A percentile compares a stretch with the other conserved stretches of the same genome.
phyloP scores from a whole-genome alignment of 2,329 filamentous ascomycete species.

The Elsinoe necatrix region DNA sequence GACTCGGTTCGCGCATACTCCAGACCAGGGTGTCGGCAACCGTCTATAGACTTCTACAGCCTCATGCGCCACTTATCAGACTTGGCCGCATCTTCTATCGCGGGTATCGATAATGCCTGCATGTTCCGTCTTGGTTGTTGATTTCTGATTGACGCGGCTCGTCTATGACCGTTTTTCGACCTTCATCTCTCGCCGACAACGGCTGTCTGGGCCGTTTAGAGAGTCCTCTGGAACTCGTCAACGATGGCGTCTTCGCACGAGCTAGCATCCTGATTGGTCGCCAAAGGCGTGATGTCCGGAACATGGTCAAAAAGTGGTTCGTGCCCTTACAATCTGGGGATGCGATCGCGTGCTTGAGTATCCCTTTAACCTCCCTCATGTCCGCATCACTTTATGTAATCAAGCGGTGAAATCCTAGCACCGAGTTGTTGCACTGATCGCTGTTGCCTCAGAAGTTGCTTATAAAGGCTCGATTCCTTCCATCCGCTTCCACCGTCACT shows the following conservation, averaged over 20 bases:
- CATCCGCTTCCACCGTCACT: not conserved
- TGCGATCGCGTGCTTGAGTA: conserved; percentile 7
- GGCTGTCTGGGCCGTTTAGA: not conserved
- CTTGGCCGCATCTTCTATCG: not conserved
- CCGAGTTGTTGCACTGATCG: not conserved
- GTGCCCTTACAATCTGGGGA: conserved; percentile 6
- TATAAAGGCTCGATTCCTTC: not conserved
- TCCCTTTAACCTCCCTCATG: conserved; percentile 3
- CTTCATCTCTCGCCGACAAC: conserved; percentile 11
- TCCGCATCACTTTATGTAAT: not conserved
- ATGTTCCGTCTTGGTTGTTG: not conserved
- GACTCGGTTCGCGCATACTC: not conserved
- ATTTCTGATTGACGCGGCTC: not conserved
- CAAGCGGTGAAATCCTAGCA: conserved; percentile 13
- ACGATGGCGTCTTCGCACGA: conserved; percentile 7
- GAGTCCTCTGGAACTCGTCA: not conserved
- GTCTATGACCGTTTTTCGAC: conserved; percentile 9
- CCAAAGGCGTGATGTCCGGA: not conserved
- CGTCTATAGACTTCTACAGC: not conserved
- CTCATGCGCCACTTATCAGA: not conserved
- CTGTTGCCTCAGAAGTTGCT: conserved; percentile 8
- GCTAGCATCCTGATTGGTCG: not conserved
- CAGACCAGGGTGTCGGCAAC: not conserved
- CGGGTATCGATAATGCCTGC: not conserved
- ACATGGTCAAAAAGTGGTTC: not conserved